These are phyloP conservation scores for Fraxinus ornus DNA, from an alignment of 305 asterid species.

Conservation along the genomic window DNA sequence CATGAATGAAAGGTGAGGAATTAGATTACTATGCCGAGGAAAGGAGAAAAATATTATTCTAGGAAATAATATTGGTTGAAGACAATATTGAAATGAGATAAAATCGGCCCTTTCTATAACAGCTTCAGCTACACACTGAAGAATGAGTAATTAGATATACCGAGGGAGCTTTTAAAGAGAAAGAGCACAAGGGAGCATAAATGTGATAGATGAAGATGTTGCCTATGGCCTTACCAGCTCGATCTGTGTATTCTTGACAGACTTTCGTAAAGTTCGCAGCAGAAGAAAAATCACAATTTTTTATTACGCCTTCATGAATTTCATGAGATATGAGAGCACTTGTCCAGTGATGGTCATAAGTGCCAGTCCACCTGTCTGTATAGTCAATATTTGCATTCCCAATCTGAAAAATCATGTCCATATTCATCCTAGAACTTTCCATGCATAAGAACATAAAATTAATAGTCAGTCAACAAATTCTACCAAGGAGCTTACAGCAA, in stretches of 20 bases:
- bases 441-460: background rate
- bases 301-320: constrained; percentile 31
- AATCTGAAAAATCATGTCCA: constrained; percentile 29
- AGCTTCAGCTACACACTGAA: background rate
- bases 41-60: background rate
- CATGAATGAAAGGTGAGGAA: background rate
- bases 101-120: background rate
- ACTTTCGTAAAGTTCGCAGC: background rate
- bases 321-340: constrained; percentile 58
- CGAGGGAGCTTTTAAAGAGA: constrained; percentile 6
- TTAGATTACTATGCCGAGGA: constrained; percentile 4
- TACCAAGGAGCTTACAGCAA: constrained; percentile 40
- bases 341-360: constrained; percentile 40
- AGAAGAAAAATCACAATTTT: constrained; percentile 37
- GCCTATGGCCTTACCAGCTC: constrained; percentile 3
- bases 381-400: constrained; percentile 49
- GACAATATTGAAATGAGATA: background rate
- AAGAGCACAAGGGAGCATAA: constrained; percentile 8
- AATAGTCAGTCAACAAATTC: background rate
- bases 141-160: constrained; percentile 10
- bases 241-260: background rate
- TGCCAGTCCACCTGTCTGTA: constrained; percentile 29
- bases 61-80: background rate
- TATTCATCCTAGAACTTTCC: background rate
- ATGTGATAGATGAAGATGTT: background rate